Percentiles rank a stretch among this genome's conserved stretches.
phyloP scores from a whole-genome alignment of 2,329 filamentous ascomycete species.

The Plectosphaerella sp. region DNA sequence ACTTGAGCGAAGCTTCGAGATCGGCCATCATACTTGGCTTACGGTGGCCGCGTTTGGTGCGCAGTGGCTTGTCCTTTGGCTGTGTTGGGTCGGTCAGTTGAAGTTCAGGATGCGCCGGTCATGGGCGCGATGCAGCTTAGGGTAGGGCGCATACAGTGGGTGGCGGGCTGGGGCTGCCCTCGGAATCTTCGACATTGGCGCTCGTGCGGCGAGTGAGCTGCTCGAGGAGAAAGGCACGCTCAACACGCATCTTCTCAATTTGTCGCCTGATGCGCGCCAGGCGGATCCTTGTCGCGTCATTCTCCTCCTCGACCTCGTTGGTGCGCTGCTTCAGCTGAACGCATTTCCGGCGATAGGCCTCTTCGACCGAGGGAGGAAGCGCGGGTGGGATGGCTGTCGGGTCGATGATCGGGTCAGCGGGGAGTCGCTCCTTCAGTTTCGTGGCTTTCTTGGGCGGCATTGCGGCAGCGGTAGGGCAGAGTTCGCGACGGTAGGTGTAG shows the following conservation, averaged over 20 bases:
- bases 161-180: constrained; percentile 74
- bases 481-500: neutral
- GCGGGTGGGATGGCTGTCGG: constrained; percentile 49
- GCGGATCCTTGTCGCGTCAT: constrained; percentile 76
- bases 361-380: constrained; percentile 85
- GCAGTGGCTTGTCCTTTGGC: constrained; percentile 75
- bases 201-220: constrained; percentile 71
- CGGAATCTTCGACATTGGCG: constrained; percentile 71
- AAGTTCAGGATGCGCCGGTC: neutral
- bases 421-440: constrained; percentile 29
- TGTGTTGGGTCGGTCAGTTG: constrained; percentile 23
- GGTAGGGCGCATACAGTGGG: constrained; percentile 57
- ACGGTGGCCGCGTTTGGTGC: constrained; percentile 68
- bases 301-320: constrained; percentile 86
- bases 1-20: constrained; percentile 33
- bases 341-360: constrained; percentile 94
- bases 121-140: neutral
- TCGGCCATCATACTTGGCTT: constrained; percentile 49
- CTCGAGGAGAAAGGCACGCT: constrained; percentile 71
- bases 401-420: constrained; percentile 29
- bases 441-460: constrained; percentile 32
- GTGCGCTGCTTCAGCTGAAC: constrained; percentile 89
- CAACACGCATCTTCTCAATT: constrained; percentile 86
- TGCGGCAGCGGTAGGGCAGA: neutral
- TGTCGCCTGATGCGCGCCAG: constrained; percentile 77